Conservation (phyloP, 306 rosid genomes). For the Ammopiptanthus mongolicus region DNA sequence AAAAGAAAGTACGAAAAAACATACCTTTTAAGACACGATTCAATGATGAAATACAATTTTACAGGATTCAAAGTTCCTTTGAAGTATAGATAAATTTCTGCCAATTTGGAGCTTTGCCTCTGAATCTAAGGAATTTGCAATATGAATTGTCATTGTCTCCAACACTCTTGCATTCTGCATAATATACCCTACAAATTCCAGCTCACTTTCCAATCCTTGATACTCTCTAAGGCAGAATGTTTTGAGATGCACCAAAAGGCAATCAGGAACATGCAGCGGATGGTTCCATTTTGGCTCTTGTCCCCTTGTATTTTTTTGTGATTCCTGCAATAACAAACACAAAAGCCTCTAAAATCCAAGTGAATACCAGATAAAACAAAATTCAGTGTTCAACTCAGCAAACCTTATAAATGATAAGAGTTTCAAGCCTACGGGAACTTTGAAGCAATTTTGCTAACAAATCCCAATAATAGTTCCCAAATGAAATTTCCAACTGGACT, state of each 20-base stretch:
- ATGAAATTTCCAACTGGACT: constrained; percentile 25
- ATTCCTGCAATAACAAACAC: constrained; percentile 11
- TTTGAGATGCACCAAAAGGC: constrained; percentile 22
- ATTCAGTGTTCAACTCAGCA: constrained; percentile 1
- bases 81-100: background rate
- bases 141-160: constrained; percentile 2
- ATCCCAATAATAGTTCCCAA: constrained; percentile 17
- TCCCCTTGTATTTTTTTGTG: background rate
- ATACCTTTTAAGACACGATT: background rate
- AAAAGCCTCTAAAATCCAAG: background rate
- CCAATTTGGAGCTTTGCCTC: constrained; percentile 11
- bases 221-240: constrained; percentile 9
- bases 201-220: constrained; percentile 21
- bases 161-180: constrained; percentile 24
- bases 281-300: constrained; percentile 14
- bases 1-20: background rate
- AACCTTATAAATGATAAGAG: constrained; percentile 26
- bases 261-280: constrained; percentile 19
- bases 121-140: background rate
- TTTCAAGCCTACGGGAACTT: constrained; percentile 15
- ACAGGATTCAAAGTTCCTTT: constrained; percentile 8
- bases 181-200: constrained; percentile 20
- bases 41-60: constrained; percentile 13
- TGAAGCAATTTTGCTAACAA: constrained; percentile 19
- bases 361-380: background rate